A percentile compares a stretch with the other conserved stretches of the same genome.
Evolutionary conservation across 805 yeast genomes (phyloP).

Genomic region (Candida easanensis): DNA sequence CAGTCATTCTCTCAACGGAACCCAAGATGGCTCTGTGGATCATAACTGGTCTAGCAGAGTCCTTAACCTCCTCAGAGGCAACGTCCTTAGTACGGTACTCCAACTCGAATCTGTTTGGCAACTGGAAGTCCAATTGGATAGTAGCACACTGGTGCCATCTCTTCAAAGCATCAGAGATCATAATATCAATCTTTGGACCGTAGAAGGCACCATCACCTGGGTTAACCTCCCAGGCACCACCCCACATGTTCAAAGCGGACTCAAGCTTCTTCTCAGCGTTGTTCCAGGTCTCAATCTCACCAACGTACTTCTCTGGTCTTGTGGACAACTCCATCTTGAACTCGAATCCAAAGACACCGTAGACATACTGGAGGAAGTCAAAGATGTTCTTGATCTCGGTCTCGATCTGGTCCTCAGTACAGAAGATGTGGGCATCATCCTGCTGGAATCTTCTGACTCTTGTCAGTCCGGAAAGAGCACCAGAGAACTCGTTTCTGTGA

Average conservation of each 20-base stretch:
- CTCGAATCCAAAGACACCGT: conserved; percentile 91
- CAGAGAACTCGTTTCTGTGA: conserved; percentile 95
- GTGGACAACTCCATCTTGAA: conserved; percentile 97
- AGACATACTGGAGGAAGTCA: conserved; percentile 79
- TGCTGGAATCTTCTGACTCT: conserved; percentile 99
- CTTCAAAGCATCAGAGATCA: conserved; percentile 88
- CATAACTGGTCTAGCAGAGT: conserved; percentile 90
- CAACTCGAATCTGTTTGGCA: conserved; percentile 90
- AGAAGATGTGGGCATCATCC: conserved; percentile 98
- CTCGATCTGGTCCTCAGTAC: conserved; percentile 88
- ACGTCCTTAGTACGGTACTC: conserved; percentile 73
- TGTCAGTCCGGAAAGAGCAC: conserved; percentile 92
- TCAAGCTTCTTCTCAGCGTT: conserved; percentile 83
- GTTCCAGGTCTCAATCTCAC: conserved; percentile 93
- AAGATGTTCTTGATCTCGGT: conserved; percentile 79
- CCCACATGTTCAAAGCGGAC: conserved; percentile 78
- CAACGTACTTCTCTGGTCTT: conserved; percentile 94
- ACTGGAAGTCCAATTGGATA: conserved; percentile 97
- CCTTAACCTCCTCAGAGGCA: conserved; percentile 43
- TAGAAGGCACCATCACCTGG: conserved; percentile 97
- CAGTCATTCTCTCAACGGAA: conserved; percentile 98
- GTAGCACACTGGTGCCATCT: conserved; percentile 99
- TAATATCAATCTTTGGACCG: conserved; percentile 95
- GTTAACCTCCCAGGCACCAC: conserved; percentile 90
- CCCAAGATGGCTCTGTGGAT: conserved; percentile 99